These are phyloP conservation scores for Astragalus membranaceus DNA, from an alignment of 306 rosid genomes.

Conservation along the genomic window DNA sequence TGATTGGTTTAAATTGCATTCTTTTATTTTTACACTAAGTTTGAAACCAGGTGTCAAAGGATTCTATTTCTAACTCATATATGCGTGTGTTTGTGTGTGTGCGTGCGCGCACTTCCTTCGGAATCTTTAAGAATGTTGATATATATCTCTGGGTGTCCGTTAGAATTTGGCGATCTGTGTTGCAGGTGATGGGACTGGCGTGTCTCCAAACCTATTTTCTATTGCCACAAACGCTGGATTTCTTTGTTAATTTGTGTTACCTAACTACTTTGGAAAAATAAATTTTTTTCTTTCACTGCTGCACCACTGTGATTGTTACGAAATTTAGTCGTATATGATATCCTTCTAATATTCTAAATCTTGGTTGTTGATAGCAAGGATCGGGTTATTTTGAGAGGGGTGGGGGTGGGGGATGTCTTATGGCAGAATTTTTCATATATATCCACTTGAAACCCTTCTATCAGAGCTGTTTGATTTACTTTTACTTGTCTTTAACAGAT, in stretches of 20 bases:
- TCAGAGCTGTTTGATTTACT: slow-evolving; percentile 1
- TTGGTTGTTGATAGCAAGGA: slow-evolving; percentile 1
- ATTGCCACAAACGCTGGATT: no score
- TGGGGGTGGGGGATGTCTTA: background rate
- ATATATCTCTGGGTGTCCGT: no score
- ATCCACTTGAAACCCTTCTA: background rate
- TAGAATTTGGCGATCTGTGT: slow-evolving; percentile 6
- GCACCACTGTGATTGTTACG: slow-evolving; percentile 2
- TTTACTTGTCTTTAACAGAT: background rate
- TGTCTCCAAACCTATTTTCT: background rate
- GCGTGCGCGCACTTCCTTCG: no score
- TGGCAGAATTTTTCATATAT: background rate
- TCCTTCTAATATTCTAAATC: slow-evolving; percentile 9
- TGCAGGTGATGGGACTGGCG: slow-evolving; percentile 2
- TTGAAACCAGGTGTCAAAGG: no score
- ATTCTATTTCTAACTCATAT: no score
- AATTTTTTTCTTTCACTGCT: background rate
- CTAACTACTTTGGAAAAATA: no score
- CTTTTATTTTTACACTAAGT: no score
- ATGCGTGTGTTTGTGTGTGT: no score
- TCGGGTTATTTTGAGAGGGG: background rate
- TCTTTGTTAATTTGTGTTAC: no score
- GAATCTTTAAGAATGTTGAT: no score
- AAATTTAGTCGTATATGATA: slow-evolving; percentile 9
- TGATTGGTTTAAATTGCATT: no score